A percentile compares a stretch with the other conserved stretches of the same genome.
Evolutionary conservation across 352 stramenopile species (phyloP).

Genomic region (Phytophthora sojae): DNA sequence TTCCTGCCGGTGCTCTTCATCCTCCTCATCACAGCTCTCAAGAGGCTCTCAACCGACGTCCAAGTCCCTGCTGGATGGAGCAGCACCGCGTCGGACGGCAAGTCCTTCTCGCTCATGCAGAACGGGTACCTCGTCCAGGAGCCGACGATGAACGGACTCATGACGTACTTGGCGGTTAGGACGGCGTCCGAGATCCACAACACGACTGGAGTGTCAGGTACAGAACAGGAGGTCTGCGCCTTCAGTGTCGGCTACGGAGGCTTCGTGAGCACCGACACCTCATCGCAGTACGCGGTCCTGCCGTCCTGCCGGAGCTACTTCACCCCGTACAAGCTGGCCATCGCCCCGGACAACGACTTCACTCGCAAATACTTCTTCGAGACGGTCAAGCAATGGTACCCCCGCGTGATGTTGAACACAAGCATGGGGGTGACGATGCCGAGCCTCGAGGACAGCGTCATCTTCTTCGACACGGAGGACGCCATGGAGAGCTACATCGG

Average conservation of each 20-base stretch:
- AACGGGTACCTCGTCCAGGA: slow-evolving; percentile 56
- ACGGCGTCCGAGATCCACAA: slow-evolving; percentile 45
- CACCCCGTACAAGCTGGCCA: slow-evolving; percentile 60
- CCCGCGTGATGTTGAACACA: slow-evolving; percentile 33
- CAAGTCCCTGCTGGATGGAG: slow-evolving; percentile 72
- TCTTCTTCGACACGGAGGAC: slow-evolving; percentile 63
- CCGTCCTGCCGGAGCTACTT: slow-evolving; percentile 38
- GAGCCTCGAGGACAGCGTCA: slow-evolving; percentile 62
- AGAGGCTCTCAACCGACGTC: slow-evolving; percentile 60
- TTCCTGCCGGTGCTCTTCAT: slow-evolving; percentile 75
- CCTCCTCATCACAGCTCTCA: slow-evolving; percentile 62
- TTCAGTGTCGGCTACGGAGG: slow-evolving; percentile 42
- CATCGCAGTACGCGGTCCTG: slow-evolving; percentile 48
- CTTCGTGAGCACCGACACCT: slow-evolving; percentile 43
- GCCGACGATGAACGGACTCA: slow-evolving; percentile 58
- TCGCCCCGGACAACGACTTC: slow-evolving; percentile 62
- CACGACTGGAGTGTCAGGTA: slow-evolving; percentile 10
- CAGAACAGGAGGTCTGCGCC: slow-evolving; percentile 26
- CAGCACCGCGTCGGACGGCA: slow-evolving; percentile 30
- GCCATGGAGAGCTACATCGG: slow-evolving; percentile 59
- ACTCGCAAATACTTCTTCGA: slow-evolving; percentile 73
- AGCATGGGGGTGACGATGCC: slow-evolving; percentile 42
- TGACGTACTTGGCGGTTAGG: slow-evolving; percentile 52
- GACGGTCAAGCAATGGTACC: slow-evolving; percentile 63
- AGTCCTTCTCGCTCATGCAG: slow-evolving; percentile 40